Evolutionary conservation across 345 rosid genomes (phyloP).

Genomic region (Isatis tinctoria): DNA sequence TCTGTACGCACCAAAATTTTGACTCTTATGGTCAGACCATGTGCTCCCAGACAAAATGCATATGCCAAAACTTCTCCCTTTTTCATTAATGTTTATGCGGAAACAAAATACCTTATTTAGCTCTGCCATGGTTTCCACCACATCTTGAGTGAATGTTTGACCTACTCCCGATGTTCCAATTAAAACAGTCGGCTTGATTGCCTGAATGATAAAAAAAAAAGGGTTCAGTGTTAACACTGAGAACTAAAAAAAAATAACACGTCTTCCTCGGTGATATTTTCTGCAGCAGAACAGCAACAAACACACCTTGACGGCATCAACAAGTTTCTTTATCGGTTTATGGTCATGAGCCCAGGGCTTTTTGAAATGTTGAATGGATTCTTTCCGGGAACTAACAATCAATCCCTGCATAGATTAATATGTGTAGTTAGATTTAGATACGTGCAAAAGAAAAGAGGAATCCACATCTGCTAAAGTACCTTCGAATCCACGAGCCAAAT

Average conservation of each 20-base stretch:
- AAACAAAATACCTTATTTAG: conserved; percentile 59
- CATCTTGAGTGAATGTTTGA: conserved; percentile 80
- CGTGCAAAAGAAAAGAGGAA: neutral
- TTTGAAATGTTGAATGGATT: conserved; percentile 90
- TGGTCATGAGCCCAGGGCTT: conserved; percentile 97
- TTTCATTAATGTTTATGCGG: neutral
- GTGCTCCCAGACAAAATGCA: neutral
- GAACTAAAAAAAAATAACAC: neutral
- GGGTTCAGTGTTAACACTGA: conserved; percentile 1
- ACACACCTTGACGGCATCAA: conserved; percentile 72
- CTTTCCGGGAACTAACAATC: conserved; percentile 77
- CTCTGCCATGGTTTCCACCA: conserved; percentile 80
- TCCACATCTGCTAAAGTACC: conserved; percentile 39
- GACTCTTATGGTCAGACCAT: neutral
- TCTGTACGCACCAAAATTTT: conserved; percentile 44
- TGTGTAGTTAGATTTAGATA: conserved; percentile 6
- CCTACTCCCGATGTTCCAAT: conserved; percentile 97
- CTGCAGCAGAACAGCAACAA: conserved; percentile 14
- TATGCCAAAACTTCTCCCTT: neutral
- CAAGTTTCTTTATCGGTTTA: conserved; percentile 59
- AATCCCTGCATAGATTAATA: conserved; percentile 52
- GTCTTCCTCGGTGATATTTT: neutral
- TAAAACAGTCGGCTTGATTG: conserved; percentile 82
- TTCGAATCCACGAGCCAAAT: conserved; percentile 94
- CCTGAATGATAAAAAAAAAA: conserved; percentile 38